A percentile compares a stretch with the other conserved stretches of the same genome.
Conservation (phyloP, 129 eudicot genomes). For the Flaveria robusta region DNA sequence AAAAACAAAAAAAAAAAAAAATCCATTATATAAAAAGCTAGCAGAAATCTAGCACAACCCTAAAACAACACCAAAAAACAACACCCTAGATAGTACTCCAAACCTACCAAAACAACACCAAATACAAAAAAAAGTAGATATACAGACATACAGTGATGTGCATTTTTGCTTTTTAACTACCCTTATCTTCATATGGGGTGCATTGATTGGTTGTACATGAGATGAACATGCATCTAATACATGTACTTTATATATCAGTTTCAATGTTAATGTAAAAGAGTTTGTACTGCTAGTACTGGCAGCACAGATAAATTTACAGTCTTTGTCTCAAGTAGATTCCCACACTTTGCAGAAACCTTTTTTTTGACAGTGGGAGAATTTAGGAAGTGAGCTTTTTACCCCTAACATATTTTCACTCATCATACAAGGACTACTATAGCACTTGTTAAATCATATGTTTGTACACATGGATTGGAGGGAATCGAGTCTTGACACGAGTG, state of each 20-base stretch:
- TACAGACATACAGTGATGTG: background rate
- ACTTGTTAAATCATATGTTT: background rate
- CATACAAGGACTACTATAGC: background rate
- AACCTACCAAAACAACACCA: too few relatives aligned
- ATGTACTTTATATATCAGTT: conserved; percentile 12
- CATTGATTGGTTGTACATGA: conserved; percentile 27
- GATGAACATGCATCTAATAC: conserved; percentile 19
- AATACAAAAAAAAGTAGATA: too few relatives aligned
- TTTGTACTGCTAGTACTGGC: conserved; percentile 20
- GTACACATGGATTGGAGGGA: conserved; percentile 13
- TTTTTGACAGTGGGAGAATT: conserved; percentile 26
- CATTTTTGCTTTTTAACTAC: background rate
- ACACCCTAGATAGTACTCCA: too few relatives aligned
- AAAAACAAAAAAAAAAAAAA: too few relatives aligned
- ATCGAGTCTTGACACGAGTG: conserved; percentile 15
- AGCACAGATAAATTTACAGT: conserved; percentile 24
- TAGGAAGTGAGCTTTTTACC: conserved; percentile 28
- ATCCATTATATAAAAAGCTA: too few relatives aligned
- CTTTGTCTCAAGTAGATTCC: conserved; percentile 39
- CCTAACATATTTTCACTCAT: background rate
- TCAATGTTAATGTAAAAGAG: conserved; percentile 6
- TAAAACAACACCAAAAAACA: too few relatives aligned
- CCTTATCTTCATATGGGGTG: background rate
- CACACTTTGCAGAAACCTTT: conserved; percentile 33
- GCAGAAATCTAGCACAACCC: too few relatives aligned